Evolutionary conservation across 2,329 filamentous ascomycete genomes (phyloP).

Genomic region (Paecilomyces formosus): DNA sequence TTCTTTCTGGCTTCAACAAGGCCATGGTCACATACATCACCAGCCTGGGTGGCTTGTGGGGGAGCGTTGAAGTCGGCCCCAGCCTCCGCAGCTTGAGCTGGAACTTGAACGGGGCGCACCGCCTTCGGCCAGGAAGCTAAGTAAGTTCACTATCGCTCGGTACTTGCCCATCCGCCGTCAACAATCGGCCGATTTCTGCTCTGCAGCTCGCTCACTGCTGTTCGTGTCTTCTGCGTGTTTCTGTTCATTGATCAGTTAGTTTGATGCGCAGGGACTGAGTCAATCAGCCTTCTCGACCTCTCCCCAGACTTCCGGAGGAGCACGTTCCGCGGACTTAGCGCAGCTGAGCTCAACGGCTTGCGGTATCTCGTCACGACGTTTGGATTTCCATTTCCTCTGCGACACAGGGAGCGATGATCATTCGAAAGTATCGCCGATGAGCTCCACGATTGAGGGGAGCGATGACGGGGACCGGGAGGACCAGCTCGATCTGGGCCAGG

Average conservation of each 20-base stretch:
- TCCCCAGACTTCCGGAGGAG: background rate
- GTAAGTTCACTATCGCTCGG: too few species aligned
- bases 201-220: background rate
- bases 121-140: background rate
- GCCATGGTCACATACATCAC: background rate
- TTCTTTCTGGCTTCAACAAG: background rate
- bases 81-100: background rate
- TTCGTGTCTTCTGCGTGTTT: background rate
- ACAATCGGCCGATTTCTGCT: background rate
- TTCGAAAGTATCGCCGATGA: constrained; percentile 54
- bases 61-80: background rate
- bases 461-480: constrained; percentile 54
- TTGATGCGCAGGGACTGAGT: background rate
- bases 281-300: background rate
- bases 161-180: background rate
- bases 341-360: background rate
- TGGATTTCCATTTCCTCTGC: background rate
- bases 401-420: constrained; percentile 44
- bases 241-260: background rate
- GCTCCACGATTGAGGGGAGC: constrained; percentile 58
- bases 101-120: background rate
- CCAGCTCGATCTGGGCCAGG: constrained; percentile 39
- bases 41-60: background rate
- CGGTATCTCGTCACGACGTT: background rate
- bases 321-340: background rate